Base-by-base conservation (phyloP, 2,329 filamentous ascomycete genomes). In the Colletotrichum sublineola region DNA sequence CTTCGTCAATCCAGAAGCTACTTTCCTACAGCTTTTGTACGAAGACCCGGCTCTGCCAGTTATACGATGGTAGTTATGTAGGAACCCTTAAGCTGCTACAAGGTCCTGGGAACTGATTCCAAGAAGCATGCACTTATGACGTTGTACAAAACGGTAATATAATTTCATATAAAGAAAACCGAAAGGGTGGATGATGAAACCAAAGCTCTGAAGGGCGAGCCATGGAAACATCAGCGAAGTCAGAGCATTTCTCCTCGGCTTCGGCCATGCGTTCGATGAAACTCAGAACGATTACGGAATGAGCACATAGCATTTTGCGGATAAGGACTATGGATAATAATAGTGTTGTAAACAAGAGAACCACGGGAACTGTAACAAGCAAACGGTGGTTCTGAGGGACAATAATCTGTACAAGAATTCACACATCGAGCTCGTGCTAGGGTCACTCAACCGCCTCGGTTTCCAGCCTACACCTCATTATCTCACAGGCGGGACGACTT, bases 401-500 rank as follows among this genome's bases (percentile, higher is more conserved):
- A 5, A 36, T 20, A n/a, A 12, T 33, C 6, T 53, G 14, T 14
- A n/a, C 20, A 40, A 7, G 20, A 57, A 24, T 2, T 7, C 9
- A 12, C 29, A n/a, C 14, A 11, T 36, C 24, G 48, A 14, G n/a
- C 40, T 24, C 33, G 14, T 14, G 9, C 5, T 24, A 9, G 33
- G 3, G 33, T 57, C 7, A n/a, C 33, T 57, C 55, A 33, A 6
- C 33, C 5, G 14, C 9, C 33, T 5, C 4, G 12, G 6, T 57
- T 57, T 38, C 75, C 76, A 18, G 73, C 65, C 12, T 78, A 75
- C 55, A 63, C 77, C 33, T 75, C 75, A 5, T 50, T 78, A 18
- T 78, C 76, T 2, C 78, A 79, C 57, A 75, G 44, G 1, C 76
- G 75, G 74, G 76, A 74, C 0, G 57, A 71, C 38, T 67, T 71